Evolutionary conservation across 1,284 basidiomycete genomes (phyloP), one percentile per base, ranked within the genome.

Genomic region (Ceratobasidium sp.): DNA sequence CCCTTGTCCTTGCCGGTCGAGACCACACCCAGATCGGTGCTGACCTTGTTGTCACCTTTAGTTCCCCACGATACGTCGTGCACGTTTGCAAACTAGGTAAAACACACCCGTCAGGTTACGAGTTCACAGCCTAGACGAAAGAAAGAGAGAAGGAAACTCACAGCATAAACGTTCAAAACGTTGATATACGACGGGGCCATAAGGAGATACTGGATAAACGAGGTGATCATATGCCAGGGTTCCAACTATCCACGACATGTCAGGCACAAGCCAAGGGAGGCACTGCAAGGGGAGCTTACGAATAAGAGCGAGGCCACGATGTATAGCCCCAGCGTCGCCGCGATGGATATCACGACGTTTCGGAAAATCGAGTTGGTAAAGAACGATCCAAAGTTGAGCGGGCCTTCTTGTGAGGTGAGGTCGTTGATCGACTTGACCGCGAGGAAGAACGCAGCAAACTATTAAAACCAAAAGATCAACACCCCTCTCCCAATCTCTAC

Each of bases 131-230:
- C 33, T 33, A 33, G 33, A 33, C 33, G 33, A 33, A 33, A 33
- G 33, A 33, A 33, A 33, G 33, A 50, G 5, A 50, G 48, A 15
- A 50, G 5, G 5, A 20, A 20, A 89, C 92, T 81, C 83, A 94
- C 92, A 44, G 93, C 94, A 81, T 94, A 95, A 73, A 95, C 93
- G 83, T 97, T 97, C 78, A 97, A 88, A 17, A 98, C 93, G 77
- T 93, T 90, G 83, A 97, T 96, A 82, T 97, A 98, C 0, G 95
- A 96, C 3, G 97, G 97, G 0, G 95, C 93, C 87, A 97, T 91
- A 74, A 99, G 88, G 28, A 97, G 86, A 83, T 98, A 99, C 84
- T 98, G 97, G 17, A 96, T 57, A 85, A 98, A 97, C n/a, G 93
- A 95, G 0, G 97, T 98, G 83, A 98, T 89, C 93, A 94, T 92